A percentile compares a stretch with the other conserved stretches of the same genome.
These are phyloP conservation scores for Liquidambar formosana DNA, from an alignment of 164 flowering plant genomes.

Conservation along the genomic window DNA sequence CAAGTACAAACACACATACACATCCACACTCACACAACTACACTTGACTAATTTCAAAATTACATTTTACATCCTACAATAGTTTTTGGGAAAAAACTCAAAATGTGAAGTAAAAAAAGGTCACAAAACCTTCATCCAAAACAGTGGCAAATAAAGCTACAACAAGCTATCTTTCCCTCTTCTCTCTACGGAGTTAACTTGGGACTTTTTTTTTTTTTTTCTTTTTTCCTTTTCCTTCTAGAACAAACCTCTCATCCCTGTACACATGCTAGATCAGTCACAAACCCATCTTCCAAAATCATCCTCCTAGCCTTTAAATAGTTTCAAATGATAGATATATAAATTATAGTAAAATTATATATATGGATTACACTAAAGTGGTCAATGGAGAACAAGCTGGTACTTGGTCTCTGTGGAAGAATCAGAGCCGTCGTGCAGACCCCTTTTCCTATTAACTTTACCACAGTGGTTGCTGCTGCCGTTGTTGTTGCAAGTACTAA, in stretches of 20 bases:
- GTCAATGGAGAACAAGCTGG: slow-evolving; percentile 57
- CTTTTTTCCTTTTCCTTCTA: too few relatives aligned
- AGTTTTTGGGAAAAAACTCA: slow-evolving; percentile 13
- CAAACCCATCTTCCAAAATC: slow-evolving; percentile 13
- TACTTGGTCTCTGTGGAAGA: slow-evolving; percentile 46
- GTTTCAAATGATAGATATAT: not conserved
- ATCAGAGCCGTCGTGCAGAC: slow-evolving; percentile 42
- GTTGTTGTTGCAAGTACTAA: slow-evolving; percentile 1
- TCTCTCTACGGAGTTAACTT: slow-evolving; percentile 13
- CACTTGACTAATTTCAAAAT: not conserved
- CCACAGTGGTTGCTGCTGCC: slow-evolving; percentile 25
- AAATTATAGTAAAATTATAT: not conserved
- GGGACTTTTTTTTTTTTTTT: slow-evolving; percentile 2
- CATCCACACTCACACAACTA: not conserved
- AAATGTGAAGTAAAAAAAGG: slow-evolving; percentile 12
- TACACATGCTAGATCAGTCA: slow-evolving; percentile 27
- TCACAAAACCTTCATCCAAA: too few relatives aligned
- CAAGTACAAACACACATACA: slow-evolving; percentile 1
- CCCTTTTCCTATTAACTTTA: slow-evolving; percentile 44
- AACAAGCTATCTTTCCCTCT: slow-evolving; percentile 6
- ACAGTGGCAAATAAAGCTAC: not conserved
- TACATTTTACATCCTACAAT: slow-evolving; percentile 7
- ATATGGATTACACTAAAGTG: not conserved
- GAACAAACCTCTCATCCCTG: slow-evolving; percentile 22
- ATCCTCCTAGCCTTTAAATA: slow-evolving; percentile 17